Evolutionary conservation across 352 stramenopile species (phyloP).

Genomic region (Phytophthora sansomeana): DNA sequence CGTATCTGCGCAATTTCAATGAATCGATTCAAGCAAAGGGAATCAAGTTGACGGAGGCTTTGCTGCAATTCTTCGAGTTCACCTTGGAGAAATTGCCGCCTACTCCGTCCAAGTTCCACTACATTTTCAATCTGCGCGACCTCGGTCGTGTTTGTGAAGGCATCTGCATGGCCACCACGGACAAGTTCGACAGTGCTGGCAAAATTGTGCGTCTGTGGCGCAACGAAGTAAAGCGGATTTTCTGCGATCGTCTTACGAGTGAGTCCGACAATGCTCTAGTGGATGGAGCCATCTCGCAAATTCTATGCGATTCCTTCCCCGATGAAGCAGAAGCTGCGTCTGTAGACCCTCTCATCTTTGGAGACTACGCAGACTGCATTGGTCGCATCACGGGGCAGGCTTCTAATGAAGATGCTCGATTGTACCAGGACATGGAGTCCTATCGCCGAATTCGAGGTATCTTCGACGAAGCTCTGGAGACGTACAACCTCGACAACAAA

Average conservation of each 20-base stretch:
- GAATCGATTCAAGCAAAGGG: conserved; percentile 83
- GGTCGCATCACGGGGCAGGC: conserved; percentile 67
- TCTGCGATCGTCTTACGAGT: conserved; percentile 93
- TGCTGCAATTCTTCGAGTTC: conserved; percentile 92
- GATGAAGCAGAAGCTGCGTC: conserved; percentile 73
- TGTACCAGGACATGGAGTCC: conserved; percentile 95
- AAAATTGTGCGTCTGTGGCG: conserved; percentile 92
- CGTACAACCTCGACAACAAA: conserved; percentile 96
- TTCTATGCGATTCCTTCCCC: conserved; percentile 80
- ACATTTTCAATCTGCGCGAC: conserved; percentile 98
- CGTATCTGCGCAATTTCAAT: conserved; percentile 91
- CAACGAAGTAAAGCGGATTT: conserved; percentile 94
- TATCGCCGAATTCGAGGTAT: conserved; percentile 92
- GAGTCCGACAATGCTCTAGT: conserved; percentile 88
- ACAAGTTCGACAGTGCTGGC: conserved; percentile 79
- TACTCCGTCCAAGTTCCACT: conserved; percentile 96
- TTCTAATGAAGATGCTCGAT: conserved; percentile 77
- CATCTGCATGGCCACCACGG: conserved; percentile 93
- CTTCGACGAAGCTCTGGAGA: conserved; percentile 94
- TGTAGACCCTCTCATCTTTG: conserved; percentile 91
- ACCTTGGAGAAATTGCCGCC: conserved; percentile 92
- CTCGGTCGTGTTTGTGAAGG: conserved; percentile 95
- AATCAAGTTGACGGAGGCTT: conserved; percentile 84
- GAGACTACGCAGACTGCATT: conserved; percentile 92
- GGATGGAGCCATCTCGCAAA: conserved; percentile 72